Percentiles rank a stretch among this genome's conserved stretches.
phyloP scores from a whole-genome alignment of 805 yeast species.

The Blastobotrys mokoenaii region DNA sequence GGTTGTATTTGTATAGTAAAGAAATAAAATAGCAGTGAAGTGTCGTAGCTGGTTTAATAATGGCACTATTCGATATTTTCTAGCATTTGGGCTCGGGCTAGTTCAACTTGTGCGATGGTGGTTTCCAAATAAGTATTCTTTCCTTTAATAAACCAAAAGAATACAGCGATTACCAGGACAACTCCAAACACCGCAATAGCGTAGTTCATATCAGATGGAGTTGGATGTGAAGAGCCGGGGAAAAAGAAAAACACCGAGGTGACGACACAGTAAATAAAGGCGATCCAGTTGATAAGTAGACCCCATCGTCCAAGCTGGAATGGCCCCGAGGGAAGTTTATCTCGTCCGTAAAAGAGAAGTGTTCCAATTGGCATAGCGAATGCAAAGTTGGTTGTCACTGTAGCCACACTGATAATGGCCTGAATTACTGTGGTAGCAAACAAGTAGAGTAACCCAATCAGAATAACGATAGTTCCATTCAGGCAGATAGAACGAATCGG shows the following conservation, averaged over 20 bases:
- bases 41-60: no score
- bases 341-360: conserved; percentile 9
- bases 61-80: background rate
- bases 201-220: conserved; percentile 42
- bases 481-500: conserved; percentile 65
- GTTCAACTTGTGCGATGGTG: background rate
- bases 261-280: conserved; percentile 11
- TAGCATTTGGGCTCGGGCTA: background rate
- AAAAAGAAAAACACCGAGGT: conserved; percentile 16
- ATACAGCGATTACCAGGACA: conserved; percentile 11
- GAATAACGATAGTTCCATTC: conserved; percentile 50
- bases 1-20: no score
- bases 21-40: no score
- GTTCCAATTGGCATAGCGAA: conserved; percentile 59
- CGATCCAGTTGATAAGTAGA: conserved; percentile 11
- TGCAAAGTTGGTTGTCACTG: conserved; percentile 64
- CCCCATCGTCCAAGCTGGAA: conserved; percentile 18
- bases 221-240: conserved; percentile 27
- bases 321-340: conserved; percentile 17
- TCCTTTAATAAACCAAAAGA: conserved; percentile 13
- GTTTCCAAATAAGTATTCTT: conserved; percentile 16
- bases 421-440: conserved; percentile 67
- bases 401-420: conserved; percentile 81
- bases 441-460: conserved; percentile 56
- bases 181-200: conserved; percentile 50